These are phyloP conservation scores for Tulasnella sp. DNA, from an alignment of 768 basidiomycete species.

Conservation along the genomic window DNA sequence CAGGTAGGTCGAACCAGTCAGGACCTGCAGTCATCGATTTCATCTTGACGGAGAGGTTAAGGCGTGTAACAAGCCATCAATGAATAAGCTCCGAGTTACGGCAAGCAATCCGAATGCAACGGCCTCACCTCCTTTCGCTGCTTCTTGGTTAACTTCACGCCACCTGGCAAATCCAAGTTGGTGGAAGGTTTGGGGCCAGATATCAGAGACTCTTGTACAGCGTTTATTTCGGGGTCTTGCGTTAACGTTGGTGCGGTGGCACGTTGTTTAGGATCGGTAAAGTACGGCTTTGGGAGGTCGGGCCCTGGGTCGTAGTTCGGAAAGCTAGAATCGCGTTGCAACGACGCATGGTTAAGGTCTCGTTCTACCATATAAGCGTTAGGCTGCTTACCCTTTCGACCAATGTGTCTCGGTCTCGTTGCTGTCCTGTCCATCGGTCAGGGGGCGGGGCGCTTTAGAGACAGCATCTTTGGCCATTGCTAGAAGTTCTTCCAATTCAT, in stretches of 20 bases:
- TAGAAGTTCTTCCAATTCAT: conserved; percentile 4
- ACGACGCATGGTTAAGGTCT: too few relatives aligned
- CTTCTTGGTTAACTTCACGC: conserved; percentile 58
- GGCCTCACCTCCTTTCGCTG: conserved; percentile 53
- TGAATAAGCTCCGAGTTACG: neutral
- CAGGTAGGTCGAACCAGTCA: conserved; percentile 81
- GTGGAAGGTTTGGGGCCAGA: conserved; percentile 25
- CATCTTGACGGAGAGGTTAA: conserved; percentile 33
- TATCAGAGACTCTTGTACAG: neutral
- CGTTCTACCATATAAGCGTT: too few relatives aligned
- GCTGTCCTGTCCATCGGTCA: conserved; percentile 15
- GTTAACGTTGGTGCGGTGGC: conserved; percentile 28
- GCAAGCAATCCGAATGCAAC: neutral
- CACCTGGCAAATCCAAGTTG: conserved; percentile 41
- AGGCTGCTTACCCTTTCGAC: too few relatives aligned
- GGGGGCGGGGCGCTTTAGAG: neutral
- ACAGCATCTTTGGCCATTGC: neutral
- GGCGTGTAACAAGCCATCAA: neutral
- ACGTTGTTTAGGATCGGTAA: conserved; percentile 30
- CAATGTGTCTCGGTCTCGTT: too few relatives aligned
- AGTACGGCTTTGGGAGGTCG: conserved; percentile 48
- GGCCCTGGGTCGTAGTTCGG: conserved; percentile 54
- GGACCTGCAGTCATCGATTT: conserved; percentile 62
- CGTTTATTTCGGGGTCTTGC: neutral
- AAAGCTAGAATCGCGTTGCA: too few relatives aligned